These are phyloP conservation scores for Fusarium sp. DNA, from an alignment of 2,329 filamentous ascomycete species.

Conservation along the genomic window DNA sequence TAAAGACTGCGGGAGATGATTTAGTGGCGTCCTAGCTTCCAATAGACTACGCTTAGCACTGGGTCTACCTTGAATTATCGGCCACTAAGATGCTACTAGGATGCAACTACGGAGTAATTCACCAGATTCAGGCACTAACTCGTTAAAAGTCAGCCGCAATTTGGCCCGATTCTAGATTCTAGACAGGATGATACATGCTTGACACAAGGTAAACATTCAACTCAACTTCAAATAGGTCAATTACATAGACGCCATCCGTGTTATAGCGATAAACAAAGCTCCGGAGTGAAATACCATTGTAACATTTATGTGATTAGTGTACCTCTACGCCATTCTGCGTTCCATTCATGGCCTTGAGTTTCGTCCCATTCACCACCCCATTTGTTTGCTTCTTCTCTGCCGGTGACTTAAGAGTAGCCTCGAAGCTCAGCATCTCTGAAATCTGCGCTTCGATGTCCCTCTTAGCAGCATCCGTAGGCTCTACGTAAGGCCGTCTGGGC, in stretches of 20 bases:
- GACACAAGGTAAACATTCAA: too few relatives aligned
- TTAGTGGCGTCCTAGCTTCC: too few relatives aligned
- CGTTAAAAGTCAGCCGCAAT: too few relatives aligned
- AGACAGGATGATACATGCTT: too few relatives aligned
- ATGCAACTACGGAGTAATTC: too few relatives aligned
- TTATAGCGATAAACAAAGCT: not conserved
- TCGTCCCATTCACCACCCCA: not conserved
- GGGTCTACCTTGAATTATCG: too few relatives aligned
- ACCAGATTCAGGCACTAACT: too few relatives aligned
- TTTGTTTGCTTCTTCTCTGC: not conserved
- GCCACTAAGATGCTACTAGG: too few relatives aligned
- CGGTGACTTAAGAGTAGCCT: constrained; percentile 39
- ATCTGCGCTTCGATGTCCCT: constrained; percentile 57
- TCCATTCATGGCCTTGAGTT: not conserved
- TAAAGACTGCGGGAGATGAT: too few relatives aligned
- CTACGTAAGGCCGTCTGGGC: constrained; percentile 72
- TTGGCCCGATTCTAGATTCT: too few relatives aligned
- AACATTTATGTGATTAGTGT: not conserved
- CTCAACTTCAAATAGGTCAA: too few relatives aligned
- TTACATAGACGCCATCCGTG: not conserved
- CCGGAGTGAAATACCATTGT: not conserved
- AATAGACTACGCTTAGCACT: too few relatives aligned
- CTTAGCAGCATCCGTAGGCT: constrained; percentile 59
- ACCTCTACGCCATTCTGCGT: constrained; percentile 4
- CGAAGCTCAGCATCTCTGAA: constrained; percentile 59